Conservation (phyloP, 2,329 filamentous ascomycete species). For the Colletotrichum sublineola region DNA sequence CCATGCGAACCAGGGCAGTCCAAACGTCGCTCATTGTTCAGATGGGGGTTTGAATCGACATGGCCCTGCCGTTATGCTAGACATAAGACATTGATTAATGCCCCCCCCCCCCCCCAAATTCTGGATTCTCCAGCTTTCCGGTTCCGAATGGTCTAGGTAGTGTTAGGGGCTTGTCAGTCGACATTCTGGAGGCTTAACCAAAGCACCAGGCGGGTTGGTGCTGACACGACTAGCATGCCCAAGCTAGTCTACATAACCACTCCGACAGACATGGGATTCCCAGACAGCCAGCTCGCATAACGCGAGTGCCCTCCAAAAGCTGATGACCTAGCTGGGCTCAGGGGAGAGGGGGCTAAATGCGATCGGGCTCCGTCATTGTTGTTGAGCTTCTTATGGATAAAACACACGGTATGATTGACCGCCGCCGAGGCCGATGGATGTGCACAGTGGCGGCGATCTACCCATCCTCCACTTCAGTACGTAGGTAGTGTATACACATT, state of each 20-base stretch:
- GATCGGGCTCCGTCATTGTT: neutral
- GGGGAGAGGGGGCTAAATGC: neutral
- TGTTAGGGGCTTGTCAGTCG: conserved; percentile 11
- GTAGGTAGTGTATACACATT: too few species aligned
- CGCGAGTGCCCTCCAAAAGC: neutral
- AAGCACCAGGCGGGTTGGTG: neutral
- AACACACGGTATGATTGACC: neutral
- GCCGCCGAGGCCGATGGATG: conserved; percentile 25
- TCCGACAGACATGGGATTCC: neutral
- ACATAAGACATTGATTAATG: neutral
- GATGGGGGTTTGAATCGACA: conserved; percentile 26
- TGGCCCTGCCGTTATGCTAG: conserved; percentile 29
- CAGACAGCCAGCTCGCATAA: neutral
- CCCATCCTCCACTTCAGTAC: neutral
- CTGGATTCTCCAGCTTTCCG: conserved; percentile 26
- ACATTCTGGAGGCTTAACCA: conserved; percentile 24
- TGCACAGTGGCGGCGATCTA: conserved; percentile 29
- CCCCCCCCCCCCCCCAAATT: neutral
- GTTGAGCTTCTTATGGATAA: neutral
- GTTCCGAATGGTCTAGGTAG: conserved; percentile 12
- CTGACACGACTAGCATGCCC: neutral
- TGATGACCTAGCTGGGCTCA: conserved; percentile 21
- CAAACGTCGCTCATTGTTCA: conserved; percentile 37
- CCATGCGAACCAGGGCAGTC: conserved; percentile 31
- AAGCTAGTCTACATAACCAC: neutral